Percentiles rank a stretch among this genome's conserved stretches.
Evolutionary conservation across 73 alveolate genomes (phyloP).

Genomic region (Paramecium sexaurelia): DNA sequence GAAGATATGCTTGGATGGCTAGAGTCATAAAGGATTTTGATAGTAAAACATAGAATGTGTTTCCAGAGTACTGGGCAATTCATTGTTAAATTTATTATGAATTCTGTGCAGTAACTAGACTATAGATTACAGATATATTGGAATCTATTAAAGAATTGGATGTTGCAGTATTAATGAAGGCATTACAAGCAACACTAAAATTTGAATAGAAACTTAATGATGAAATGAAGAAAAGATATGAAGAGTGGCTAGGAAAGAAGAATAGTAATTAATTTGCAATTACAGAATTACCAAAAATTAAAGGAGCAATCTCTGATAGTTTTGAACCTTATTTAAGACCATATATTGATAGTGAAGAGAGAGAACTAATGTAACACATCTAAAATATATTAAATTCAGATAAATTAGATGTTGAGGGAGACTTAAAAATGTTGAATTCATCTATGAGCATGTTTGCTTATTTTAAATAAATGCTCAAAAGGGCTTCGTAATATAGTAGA

Average conservation of each 20-base stretch:
- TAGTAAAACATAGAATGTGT: constrained; percentile 67
- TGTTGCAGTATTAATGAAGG: constrained; percentile 46
- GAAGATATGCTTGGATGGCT: constrained; percentile 97
- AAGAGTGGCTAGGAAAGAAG: neutral
- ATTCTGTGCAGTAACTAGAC: constrained; percentile 80
- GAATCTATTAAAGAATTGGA: constrained; percentile 54
- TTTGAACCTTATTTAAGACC: constrained; percentile 67
- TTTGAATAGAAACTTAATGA: constrained; percentile 21
- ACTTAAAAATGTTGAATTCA: constrained; percentile 51
- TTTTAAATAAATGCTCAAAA: constrained; percentile 9
- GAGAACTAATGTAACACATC: constrained; percentile 27
- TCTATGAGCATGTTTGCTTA: constrained; percentile 32
- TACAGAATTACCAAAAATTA: constrained; percentile 50
- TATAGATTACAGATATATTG: constrained; percentile 18
- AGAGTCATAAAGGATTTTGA: constrained; percentile 92
- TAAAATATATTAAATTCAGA: constrained; percentile 4
- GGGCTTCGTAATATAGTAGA: constrained; percentile 54
- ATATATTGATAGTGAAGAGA: constrained; percentile 53
- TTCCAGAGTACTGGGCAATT: constrained; percentile 96
- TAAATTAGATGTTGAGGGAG: constrained; percentile 34
- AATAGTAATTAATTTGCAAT: neutral
- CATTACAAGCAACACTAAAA: constrained; percentile 38
- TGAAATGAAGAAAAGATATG: constrained; percentile 42
- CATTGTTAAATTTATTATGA: constrained; percentile 92
- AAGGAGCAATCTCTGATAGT: constrained; percentile 59